Conservation (phyloP, 441 rosid species). For the Gossypium schwendimanii region DNA sequence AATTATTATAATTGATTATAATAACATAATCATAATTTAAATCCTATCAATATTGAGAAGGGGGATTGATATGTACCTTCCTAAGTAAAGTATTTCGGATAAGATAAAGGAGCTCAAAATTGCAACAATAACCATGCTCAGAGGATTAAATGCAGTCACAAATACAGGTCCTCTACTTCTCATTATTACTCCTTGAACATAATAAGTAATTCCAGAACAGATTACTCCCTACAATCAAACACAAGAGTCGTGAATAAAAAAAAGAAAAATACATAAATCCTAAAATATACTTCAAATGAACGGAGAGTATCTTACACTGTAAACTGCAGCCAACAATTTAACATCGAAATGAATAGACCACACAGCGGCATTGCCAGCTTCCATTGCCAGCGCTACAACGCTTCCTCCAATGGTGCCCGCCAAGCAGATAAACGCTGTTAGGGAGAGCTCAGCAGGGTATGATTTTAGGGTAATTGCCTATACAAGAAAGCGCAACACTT, state of each 20-base stretch:
- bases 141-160: slow-evolving; percentile 37
- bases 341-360: slow-evolving; percentile 32
- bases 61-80: slow-evolving; percentile 26
- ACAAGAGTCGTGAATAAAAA: background rate
- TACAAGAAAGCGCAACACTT: background rate
- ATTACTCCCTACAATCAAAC: slow-evolving; percentile 29
- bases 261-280: too few species aligned
- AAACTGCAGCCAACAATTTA: slow-evolving; percentile 24
- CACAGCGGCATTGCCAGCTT: slow-evolving; percentile 18
- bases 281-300: background rate
- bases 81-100: slow-evolving; percentile 26
- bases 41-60: background rate
- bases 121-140: slow-evolving; percentile 32
- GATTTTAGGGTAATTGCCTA: slow-evolving; percentile 34
- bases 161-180: slow-evolving; percentile 38
- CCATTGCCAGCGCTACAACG: slow-evolving; percentile 23
- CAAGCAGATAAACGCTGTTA: slow-evolving; percentile 37
- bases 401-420: slow-evolving; percentile 29
- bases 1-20: too few species aligned
- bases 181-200: slow-evolving; percentile 28
- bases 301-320: slow-evolving; percentile 27
- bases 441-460: slow-evolving; percentile 42
- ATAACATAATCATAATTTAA: too few species aligned
- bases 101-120: slow-evolving; percentile 30
- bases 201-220: slow-evolving; percentile 30